Percentiles rank a stretch among this genome's conserved stretches.
Conservation (phyloP, 2,329 filamentous ascomycete genomes). For the Teratosphaeria gauchensis region DNA sequence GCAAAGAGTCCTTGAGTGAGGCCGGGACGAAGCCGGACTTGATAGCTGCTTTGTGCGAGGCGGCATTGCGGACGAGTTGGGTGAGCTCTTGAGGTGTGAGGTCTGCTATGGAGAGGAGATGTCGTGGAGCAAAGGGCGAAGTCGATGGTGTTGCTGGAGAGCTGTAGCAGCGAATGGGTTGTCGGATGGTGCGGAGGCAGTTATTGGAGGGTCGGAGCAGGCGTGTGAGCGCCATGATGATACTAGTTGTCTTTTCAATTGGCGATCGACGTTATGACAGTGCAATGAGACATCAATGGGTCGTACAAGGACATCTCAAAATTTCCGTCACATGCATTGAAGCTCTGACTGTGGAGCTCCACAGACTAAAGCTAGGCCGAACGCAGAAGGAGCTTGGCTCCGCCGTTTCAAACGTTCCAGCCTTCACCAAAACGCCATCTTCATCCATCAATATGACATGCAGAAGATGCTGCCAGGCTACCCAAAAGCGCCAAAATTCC, state of each 20-base stretch:
- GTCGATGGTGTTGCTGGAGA: constrained; percentile 28
- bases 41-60: constrained; percentile 63
- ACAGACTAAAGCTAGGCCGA: not conserved
- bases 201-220: constrained; percentile 4
- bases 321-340: not conserved
- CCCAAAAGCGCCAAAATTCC: too few relatives aligned
- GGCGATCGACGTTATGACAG: not conserved
- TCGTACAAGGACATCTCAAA: not conserved
- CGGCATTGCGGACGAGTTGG: constrained; percentile 73
- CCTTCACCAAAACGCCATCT: too few relatives aligned
- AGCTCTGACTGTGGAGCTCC: not conserved
- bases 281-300: not conserved
- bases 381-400: not conserved
- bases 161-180: constrained; percentile 11
- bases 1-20: constrained; percentile 52
- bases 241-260: not conserved
- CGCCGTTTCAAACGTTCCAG: too few relatives aligned
- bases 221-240: constrained; percentile 10
- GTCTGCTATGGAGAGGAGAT: constrained; percentile 86
- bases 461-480: too few relatives aligned
- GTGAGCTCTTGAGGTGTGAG: constrained; percentile 71
- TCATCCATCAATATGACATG: too few relatives aligned
- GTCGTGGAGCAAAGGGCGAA: constrained; percentile 59
- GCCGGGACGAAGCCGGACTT: constrained; percentile 56
- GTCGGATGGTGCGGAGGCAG: constrained; percentile 8